These are phyloP conservation scores for Ustilago loliicola DNA, from an alignment of 1,284 basidiomycete species.

Conservation along the genomic window DNA sequence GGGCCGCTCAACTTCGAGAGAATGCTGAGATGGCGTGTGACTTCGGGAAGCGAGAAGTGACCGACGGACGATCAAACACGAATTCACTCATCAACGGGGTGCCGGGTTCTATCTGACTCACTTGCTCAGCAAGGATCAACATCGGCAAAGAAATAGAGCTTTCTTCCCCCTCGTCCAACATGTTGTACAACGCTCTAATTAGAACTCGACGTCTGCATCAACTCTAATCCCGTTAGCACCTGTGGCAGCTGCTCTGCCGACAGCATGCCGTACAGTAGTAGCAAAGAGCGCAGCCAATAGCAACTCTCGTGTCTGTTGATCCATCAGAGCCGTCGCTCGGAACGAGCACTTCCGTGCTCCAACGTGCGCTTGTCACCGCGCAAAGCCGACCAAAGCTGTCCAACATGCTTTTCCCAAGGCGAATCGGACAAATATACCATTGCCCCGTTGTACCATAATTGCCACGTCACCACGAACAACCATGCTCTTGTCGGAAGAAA, in stretches of 20 bases:
- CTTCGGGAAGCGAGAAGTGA: no score
- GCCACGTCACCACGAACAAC: background rate
- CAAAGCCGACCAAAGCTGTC: background rate
- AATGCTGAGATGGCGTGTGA: no score
- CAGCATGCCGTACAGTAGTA: background rate
- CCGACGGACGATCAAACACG: background rate
- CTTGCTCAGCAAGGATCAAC: background rate
- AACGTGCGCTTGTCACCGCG: background rate
- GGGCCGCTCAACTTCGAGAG: background rate
- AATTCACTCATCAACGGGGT: background rate
- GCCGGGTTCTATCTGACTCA: background rate
- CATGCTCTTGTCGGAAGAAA: background rate
- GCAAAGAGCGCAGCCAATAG: background rate
- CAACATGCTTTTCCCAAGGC: background rate
- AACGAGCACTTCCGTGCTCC: background rate
- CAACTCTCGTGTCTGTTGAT: background rate
- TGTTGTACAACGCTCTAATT: background rate
- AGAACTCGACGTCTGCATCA: background rate
- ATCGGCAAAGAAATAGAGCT: slow-evolving; percentile 1
- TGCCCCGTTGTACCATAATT: background rate
- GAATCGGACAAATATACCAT: background rate
- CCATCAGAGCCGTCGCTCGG: background rate
- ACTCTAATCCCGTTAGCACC: background rate
- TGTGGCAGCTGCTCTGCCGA: background rate
- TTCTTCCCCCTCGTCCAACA: background rate